Evolutionary conservation across 129 eudicot genomes (phyloP), one percentile per base, ranked within the genome.

Genomic region (Escallonia herrerae): DNA sequence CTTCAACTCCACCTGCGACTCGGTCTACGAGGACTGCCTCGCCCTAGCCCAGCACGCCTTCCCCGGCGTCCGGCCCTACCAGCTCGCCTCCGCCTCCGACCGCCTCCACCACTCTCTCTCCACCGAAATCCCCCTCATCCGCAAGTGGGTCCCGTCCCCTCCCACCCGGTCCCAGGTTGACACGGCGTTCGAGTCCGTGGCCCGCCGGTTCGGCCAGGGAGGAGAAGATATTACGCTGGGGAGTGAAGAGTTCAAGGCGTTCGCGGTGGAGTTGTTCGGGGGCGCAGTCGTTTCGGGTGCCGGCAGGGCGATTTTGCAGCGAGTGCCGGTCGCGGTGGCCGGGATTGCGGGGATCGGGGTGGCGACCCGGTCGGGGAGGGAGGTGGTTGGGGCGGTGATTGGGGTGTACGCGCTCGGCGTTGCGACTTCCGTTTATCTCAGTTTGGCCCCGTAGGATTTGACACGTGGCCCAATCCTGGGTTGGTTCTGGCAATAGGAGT

Each of bases 281-380:
- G 84, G 76, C 77, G 86, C 80, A 47, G 77, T 84, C 74, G 84
- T 80, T 56, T 66, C 71, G 3, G 64, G 58, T 22, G 95, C 90
- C 3, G 54, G 71, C 69, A 78, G 63, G 77, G 93, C 69, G 49
- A 60, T 80, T 13, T 1, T 80, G 47, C 63, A 66, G 70, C 53
- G 76, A 49, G 44, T 86, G 5, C 91, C 91, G 56, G 5, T 90
- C 0, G 89, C 85, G 0, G 74, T 72, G 15, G 89, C 74, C 5
- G 97, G 93, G 56, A 84, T 90, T 58, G 87, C 69, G 3, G 97
- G 95, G 12, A 15, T 86, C 38, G 97, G 97, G 63, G 47, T 65
- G 63, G 81, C 65, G 47, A 62, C 77, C 3, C 64, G 81, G 65
- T 62, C 82, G 0, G 85, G 85, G 10, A 70, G 66, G 64, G 76